Base-by-base conservation (phyloP, 306 rosid species). In the Hippophae tibetana region DNA sequence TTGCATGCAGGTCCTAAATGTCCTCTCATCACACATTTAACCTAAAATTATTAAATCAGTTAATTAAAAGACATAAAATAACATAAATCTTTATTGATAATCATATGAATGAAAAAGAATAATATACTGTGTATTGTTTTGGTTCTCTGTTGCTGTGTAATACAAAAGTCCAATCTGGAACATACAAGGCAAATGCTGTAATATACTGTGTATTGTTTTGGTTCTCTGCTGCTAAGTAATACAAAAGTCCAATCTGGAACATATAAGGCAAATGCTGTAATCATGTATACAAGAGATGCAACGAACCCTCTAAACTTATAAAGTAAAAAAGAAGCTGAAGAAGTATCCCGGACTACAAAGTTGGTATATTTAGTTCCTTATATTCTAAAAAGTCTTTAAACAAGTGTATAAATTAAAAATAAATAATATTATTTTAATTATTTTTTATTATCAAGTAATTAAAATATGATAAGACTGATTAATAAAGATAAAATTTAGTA, bases 171-270 rank as follows among this genome's bases (percentile, higher is more conserved):
- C 97, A 89, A 59, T 86, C 89, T 9, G 97, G 95, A 78, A 89
- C 84, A 38, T 80, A 84, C 13, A 86, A 80, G 9, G 83, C 14
- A 56, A 67, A 89, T 18, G 97, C 80, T 57, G 95, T 86, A 62
- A 86, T 65, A 38, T 77, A 89, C 97, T 31, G 81, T 76, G 70
- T 76, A 84, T 79, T 58, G 75, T 56, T 61, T 69, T 8, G 40
- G 66, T 56, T 8, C 56, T 1, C 62, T 23, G 0, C 42, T 10
- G 8, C 65, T 3, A 14, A 13, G 64, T 51, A 76, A 73, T 7
- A 76, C 81, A 47, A 80, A 89, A 58, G 77, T 89, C 97, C 97
- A 89, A 59, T 86, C 89, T 9, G 97, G 95, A 78, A 89, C 84
- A 38, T 80, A 84, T 14, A 86, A 80, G 9, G 83, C 14, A 56